Conservation (phyloP, 768 basidiomycete genomes). For the Phanerochaete carnosa region DNA sequence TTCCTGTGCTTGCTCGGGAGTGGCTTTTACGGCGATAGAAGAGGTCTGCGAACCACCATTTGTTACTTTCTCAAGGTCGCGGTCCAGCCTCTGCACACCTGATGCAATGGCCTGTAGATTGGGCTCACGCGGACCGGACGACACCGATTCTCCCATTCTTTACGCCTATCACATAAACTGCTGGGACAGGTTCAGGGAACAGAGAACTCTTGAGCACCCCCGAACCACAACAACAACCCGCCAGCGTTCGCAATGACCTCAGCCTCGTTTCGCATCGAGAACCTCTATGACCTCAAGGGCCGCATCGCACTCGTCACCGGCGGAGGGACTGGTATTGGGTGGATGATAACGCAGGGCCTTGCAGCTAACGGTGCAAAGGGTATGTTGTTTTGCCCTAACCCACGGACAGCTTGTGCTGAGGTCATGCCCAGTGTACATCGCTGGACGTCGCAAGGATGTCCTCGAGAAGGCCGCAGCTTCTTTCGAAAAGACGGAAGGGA, state of each 20-base stretch:
- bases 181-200: no score
- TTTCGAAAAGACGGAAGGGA: conserved; percentile 39
- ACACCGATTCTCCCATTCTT: neutral
- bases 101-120: neutral
- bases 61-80: neutral
- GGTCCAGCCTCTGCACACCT: neutral
- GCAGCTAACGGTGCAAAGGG: conserved; percentile 70
- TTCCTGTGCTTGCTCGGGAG: neutral
- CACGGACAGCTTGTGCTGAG: neutral
- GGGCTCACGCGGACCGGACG: neutral
- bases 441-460: conserved; percentile 63
- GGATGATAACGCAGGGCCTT: conserved; percentile 70
- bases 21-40: neutral
- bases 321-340: conserved; percentile 50
- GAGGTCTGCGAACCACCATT: neutral
- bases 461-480: conserved; percentile 46
- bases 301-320: conserved; percentile 50
- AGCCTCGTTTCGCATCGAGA: neutral
- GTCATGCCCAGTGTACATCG: conserved; percentile 59
- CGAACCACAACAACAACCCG: no score
- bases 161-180: no score
- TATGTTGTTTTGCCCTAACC: neutral
- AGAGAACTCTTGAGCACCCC: no score
- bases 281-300: conserved; percentile 46
- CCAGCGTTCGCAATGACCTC: neutral